Evolutionary conservation across 106 monocot genomes (phyloP).

Genomic region (Acorus gramineus): DNA sequence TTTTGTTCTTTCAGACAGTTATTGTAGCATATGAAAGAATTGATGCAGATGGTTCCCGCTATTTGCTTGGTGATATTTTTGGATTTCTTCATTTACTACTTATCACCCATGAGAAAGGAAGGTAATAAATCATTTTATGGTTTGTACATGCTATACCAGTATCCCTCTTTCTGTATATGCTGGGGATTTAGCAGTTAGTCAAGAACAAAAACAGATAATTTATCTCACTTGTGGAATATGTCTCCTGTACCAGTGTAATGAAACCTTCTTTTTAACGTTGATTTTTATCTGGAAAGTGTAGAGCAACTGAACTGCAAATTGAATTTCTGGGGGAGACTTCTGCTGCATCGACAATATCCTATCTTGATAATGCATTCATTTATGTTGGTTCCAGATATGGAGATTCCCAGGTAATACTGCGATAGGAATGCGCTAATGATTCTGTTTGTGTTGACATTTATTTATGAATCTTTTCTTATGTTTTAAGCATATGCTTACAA

Average conservation of each 20-base stretch:
- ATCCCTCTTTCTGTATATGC: no score
- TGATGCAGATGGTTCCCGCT: conserved; percentile 96
- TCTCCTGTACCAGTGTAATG: no score
- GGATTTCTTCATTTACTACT: conserved; percentile 91
- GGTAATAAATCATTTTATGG: conserved; percentile 13
- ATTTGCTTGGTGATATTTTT: conserved; percentile 84
- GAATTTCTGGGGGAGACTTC: conserved; percentile 93
- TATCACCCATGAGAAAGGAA: conserved; percentile 86
- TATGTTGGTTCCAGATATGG: conserved; percentile 98
- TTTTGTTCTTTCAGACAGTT: conserved; percentile 49
- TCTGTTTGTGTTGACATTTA: no score
- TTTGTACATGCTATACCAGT: no score
- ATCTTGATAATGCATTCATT: conserved; percentile 97
- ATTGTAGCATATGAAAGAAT: conserved; percentile 95
- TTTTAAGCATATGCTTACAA: no score
- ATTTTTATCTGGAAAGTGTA: conserved; percentile 11
- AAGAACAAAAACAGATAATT: no score
- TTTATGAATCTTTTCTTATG: no score
- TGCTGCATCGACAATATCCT: conserved; percentile 89
- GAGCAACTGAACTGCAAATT: conserved; percentile 93
- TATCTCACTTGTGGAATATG: no score
- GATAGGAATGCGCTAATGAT: no score
- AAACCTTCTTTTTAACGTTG: neutral
- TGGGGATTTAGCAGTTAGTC: no score
- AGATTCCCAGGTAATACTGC: conserved; percentile 73